These are phyloP conservation scores for Aspergillus conjunctus DNA, from an alignment of 495 filamentous ascomycete genomes.

Conservation along the genomic window DNA sequence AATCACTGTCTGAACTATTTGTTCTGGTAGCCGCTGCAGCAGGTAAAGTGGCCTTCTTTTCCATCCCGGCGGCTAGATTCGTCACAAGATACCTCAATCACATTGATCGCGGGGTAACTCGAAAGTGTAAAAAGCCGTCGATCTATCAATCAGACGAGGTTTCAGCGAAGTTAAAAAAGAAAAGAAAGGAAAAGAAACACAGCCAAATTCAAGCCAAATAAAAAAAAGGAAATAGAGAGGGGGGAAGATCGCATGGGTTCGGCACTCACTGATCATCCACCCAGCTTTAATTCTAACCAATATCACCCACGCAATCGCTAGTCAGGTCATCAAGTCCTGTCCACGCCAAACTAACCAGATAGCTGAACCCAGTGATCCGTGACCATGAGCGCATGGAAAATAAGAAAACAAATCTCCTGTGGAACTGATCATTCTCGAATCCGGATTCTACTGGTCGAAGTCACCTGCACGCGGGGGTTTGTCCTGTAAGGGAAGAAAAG, in stretches of 20 bases:
- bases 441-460: slow-evolving; percentile 14
- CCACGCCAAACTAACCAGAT: background rate
- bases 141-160: background rate
- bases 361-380: background rate
- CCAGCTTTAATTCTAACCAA: background rate
- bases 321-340: too few species aligned
- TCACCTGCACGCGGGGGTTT: slow-evolving; percentile 24
- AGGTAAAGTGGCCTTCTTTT: background rate
- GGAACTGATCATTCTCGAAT: slow-evolving; percentile 1
- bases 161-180: background rate
- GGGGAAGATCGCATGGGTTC: background rate
- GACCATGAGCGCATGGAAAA: background rate
- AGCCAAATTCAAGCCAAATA: background rate
- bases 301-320: background rate
- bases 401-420: background rate
- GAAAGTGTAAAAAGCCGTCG: background rate
- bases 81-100: slow-evolving; percentile 3
- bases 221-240: background rate
- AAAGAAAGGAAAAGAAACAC: background rate
- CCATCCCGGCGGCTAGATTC: background rate
- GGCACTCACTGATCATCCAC: background rate
- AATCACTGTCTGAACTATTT: background rate
- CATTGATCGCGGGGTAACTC: slow-evolving; percentile 1
- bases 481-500: background rate
- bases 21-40: background rate